Evolutionary conservation across 1,284 basidiomycete genomes (phyloP), one percentile per base, ranked within the genome.

Genomic region (Heterobasidion occidentale): DNA sequence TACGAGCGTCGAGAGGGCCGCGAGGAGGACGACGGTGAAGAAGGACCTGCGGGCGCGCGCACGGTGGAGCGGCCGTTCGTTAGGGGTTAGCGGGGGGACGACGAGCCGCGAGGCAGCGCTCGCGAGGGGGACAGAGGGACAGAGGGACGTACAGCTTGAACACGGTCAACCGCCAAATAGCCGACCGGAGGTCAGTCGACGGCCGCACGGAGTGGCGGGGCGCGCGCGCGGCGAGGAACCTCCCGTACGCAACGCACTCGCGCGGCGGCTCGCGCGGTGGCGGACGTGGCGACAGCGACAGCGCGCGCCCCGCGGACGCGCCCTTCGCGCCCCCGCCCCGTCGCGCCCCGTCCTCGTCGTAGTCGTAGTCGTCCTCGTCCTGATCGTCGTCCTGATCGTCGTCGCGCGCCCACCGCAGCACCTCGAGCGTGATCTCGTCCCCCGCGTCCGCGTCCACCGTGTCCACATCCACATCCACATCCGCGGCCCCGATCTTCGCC

Each of bases 1-100:
- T 51, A 79, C 64, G 51, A 83, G 64, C 1, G 79, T 77, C 12
- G 78, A 74, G 57, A 83, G 66, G 46, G 74, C 71, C 12, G 75
- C 73, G 27, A 83, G 66, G n/a, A 77, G 64, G 57, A 76, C 72
- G 47, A 74, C 61, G 36, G 66, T 51, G 45, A 69, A 68, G 60
- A 78, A 36, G 2, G 12, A 17, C 46, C 46, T 51, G 48, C 46
- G 36, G 12, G 38, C 38, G 38, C 38, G 38, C 11, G 38, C 38
- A 8, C 38, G 38, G n/a, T 8, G 11, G 11, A 5, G 38, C 11
- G n/a, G 2, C 2, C 11, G 38, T 12, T 12, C 38, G n/a, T 11
- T 1, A 42, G 6, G 11, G 4, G n/a, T 42, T 42, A 11, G 38
- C 11, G 38, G 2, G 27, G 2, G 27, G 27, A 27, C 27, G 27